Base-by-base conservation (phyloP, 257 asterid species). In the Handroanthus guayacan region DNA sequence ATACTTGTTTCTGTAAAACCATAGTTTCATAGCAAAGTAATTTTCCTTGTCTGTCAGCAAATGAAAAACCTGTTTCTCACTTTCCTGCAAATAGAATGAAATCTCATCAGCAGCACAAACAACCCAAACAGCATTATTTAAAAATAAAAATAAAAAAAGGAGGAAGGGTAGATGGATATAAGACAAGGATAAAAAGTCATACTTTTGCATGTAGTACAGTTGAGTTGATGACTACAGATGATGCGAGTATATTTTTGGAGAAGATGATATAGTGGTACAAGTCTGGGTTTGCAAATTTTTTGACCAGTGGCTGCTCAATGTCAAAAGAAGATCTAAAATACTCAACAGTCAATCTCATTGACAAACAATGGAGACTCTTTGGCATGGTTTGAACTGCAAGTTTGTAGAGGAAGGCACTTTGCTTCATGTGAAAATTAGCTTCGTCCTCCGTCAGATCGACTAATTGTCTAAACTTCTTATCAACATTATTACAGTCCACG, bases 351-450 rank as follows among this genome's bases (percentile, higher is more conserved):
- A 92, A 82, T 81, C 98, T 89, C 97, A 95, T 86, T 41, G 99
- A 89, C 47, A 95, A 83, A 79, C 99, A 95, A 79, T 95, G 99
- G 74, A 89, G 94, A 83, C 99, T 92, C 86, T 95, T 95, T 43
- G 99, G 98, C 93, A 89, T 88, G 60, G 99, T 92, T 83, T 95
- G 98, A 71, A 93, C 97, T 16, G 97, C 96, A 75, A 95, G 97
- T 81, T 91, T 96, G 90, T 90, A 91, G 67, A 95, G 97, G 86
- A 95, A 95, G 74, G 99, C 97, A 85, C 99, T 95, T 82, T 95
- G 99, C 86, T 88, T 92, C 95, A 80, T 91, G 81, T 95, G 99
- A 74, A 95, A 95, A 87, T 87, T 86, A 69, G 97, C 91, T 85
- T 95, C 99, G 67, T 95, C 99, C 90, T 95, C 98, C 12, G 97